Percentiles rank a stretch among this genome's conserved stretches.
Evolutionary conservation across 345 rosid species (phyloP).

Genomic region (Populus alba): DNA sequence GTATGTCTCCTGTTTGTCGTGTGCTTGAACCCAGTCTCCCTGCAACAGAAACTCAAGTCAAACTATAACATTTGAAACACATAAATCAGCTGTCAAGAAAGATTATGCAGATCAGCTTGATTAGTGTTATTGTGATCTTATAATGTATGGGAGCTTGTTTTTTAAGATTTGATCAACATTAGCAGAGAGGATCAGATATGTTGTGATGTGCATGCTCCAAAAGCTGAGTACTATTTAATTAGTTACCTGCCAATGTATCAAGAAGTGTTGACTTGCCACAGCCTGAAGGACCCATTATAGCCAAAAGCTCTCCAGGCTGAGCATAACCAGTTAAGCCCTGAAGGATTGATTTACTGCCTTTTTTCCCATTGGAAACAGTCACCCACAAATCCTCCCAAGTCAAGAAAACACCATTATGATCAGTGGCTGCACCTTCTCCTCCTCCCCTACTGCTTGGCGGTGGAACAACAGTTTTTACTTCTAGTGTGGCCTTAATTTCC

Average conservation of each 20-base stretch:
- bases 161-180: too few relatives aligned
- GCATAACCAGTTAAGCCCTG: slow-evolving; percentile 29
- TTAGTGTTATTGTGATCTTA: too few relatives aligned
- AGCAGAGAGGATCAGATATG: too few relatives aligned
- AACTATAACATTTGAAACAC: too few relatives aligned
- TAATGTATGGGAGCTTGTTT: too few relatives aligned
- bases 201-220: too few relatives aligned
- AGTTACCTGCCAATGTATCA: slow-evolving; percentile 23
- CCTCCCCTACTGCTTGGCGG: background rate
- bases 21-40: slow-evolving; percentile 17
- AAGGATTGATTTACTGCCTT: slow-evolving; percentile 6
- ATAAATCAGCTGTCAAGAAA: too few relatives aligned
- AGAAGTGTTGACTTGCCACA: slow-evolving; percentile 33
- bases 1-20: slow-evolving; percentile 15
- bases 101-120: too few relatives aligned
- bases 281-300: slow-evolving; percentile 30
- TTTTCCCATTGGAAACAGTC: slow-evolving; percentile 6
- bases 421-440: background rate
- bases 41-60: background rate
- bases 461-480: background rate
- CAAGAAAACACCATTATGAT: slow-evolving; percentile 14
- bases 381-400: slow-evolving; percentile 25
- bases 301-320: slow-evolving; percentile 24
- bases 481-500: background rate
- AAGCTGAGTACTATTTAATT: too few relatives aligned